A percentile compares a stretch with the other conserved stretches of the same genome.
Conservation (phyloP, 2,329 filamentous ascomycete species). For the Aspergillus sergii region DNA sequence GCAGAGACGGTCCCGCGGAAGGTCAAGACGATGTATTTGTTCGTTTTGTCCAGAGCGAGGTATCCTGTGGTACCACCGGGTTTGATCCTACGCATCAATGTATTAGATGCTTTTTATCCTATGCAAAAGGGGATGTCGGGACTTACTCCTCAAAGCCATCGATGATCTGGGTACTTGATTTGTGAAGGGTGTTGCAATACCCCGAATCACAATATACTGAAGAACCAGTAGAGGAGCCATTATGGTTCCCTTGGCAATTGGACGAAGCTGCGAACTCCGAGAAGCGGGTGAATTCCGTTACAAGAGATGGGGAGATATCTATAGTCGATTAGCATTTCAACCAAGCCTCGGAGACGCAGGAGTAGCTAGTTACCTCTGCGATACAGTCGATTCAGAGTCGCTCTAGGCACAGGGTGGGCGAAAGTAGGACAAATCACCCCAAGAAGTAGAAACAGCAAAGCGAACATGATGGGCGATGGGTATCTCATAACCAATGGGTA, state of each 20-base stretch:
- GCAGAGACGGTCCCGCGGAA: conserved; percentile 9
- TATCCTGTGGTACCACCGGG: conserved; percentile 11
- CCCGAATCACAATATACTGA: conserved; percentile 9
- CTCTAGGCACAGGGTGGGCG: neutral
- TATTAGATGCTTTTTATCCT: neutral
- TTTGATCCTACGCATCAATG: neutral
- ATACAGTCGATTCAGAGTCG: neutral
- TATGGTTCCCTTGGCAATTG: conserved; percentile 9
- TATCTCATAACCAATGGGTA: neutral
- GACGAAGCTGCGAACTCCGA: conserved; percentile 4
- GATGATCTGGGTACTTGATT: conserved; percentile 5
- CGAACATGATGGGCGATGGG: neutral
- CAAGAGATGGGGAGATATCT: conserved; percentile 1
- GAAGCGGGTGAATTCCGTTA: conserved; percentile 2
- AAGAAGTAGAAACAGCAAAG: neutral
- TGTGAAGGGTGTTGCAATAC: neutral
- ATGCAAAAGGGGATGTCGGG: neutral
- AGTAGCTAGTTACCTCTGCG: neutral
- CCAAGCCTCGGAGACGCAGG: neutral
- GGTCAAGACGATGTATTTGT: conserved; percentile 5
- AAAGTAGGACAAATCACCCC: neutral
- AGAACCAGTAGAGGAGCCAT: neutral
- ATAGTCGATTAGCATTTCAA: neutral
- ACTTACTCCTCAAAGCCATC: conserved; percentile 3
- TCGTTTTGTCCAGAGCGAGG: conserved; percentile 6